phyloP scores from a whole-genome alignment of 306 rosid genomes.

The Ceratonia siliqua region DNA sequence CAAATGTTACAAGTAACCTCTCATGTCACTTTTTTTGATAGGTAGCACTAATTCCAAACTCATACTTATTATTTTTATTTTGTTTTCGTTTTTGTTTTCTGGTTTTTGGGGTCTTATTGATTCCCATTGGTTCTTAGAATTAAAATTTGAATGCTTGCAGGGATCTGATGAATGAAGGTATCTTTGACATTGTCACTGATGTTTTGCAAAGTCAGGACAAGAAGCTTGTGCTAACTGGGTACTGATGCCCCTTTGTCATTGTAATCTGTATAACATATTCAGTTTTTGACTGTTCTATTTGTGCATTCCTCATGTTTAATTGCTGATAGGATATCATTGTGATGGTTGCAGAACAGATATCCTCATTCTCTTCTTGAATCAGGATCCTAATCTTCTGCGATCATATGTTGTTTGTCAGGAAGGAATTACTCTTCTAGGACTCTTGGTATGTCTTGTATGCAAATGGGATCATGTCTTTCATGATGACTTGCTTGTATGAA shows the following conservation, averaged over 20 bases:
- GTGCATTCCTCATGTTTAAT: slow-evolving; percentile 17
- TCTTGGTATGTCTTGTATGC: slow-evolving; percentile 59
- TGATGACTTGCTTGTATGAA: slow-evolving; percentile 7
- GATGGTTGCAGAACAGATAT: slow-evolving; percentile 98
- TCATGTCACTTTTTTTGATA: neutral
- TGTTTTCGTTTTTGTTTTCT: too few species aligned
- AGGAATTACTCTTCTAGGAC: slow-evolving; percentile 83
- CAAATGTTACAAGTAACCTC: neutral
- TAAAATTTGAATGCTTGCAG: slow-evolving; percentile 49
- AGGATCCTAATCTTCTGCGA: slow-evolving; percentile 93
- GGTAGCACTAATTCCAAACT: neutral
- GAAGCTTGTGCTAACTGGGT: slow-evolving; percentile 90
- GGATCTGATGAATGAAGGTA: slow-evolving; percentile 95
- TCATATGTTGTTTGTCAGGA: slow-evolving; percentile 89
- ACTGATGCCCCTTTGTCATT: slow-evolving; percentile 39
- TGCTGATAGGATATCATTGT: slow-evolving; percentile 52
- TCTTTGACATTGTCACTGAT: slow-evolving; percentile 75
- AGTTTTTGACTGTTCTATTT: slow-evolving; percentile 25
- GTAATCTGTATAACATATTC: slow-evolving; percentile 29
- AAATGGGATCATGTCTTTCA: slow-evolving; percentile 4
- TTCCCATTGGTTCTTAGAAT: slow-evolving; percentile 29
- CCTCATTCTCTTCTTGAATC: slow-evolving; percentile 94
- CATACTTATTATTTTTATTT: neutral
- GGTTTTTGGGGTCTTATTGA: slow-evolving; percentile 20
- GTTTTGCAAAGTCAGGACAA: slow-evolving; percentile 84